Evolutionary conservation across 2,329 filamentous ascomycete species (phyloP).

Genomic region (Colletotrichum truncatum): DNA sequence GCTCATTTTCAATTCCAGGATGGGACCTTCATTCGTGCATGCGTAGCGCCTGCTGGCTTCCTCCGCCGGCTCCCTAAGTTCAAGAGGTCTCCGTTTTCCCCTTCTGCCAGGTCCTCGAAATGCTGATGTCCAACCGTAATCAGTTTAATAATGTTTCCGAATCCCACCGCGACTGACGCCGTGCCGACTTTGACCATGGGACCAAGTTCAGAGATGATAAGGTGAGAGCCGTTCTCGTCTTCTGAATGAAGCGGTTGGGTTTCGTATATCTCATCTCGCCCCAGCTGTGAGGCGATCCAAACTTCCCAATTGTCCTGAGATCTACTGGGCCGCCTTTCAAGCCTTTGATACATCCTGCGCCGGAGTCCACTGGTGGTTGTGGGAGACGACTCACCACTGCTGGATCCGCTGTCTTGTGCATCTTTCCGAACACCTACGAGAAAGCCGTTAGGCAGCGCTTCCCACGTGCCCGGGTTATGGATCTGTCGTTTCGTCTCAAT

Average conservation of each 20-base stretch:
- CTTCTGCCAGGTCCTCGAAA: conserved; percentile 57
- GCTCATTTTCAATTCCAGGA: conserved; percentile 16
- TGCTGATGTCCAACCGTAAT: conserved; percentile 73
- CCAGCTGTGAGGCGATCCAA: conserved; percentile 61
- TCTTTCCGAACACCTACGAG: conserved; percentile 70
- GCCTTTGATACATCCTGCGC: conserved; percentile 35
- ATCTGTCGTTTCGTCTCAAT: conserved; percentile 62
- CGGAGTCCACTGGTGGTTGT: conserved; percentile 37
- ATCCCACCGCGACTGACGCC: conserved; percentile 72
- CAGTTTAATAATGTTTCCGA: conserved; percentile 79
- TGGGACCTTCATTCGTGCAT: conserved; percentile 21
- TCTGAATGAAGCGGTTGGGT: conserved; percentile 53
- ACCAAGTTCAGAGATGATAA: conserved; percentile 73
- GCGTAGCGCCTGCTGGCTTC: conserved; percentile 35
- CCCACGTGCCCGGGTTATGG: conserved; percentile 72
- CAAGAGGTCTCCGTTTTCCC: conserved; percentile 40
- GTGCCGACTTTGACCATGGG: conserved; percentile 71
- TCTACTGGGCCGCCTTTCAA: conserved; percentile 33
- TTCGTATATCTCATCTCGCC: conserved; percentile 54
- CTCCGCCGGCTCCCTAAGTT: conserved; percentile 50
- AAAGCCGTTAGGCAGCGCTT: conserved; percentile 66
- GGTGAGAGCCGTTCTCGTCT: conserved; percentile 54
- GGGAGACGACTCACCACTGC: conserved; percentile 30
- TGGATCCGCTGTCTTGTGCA: conserved; percentile 35
- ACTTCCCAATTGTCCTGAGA: conserved; percentile 59